Conservation (phyloP, 441 rosid genomes). For the Adansonia rubrostipa region DNA sequence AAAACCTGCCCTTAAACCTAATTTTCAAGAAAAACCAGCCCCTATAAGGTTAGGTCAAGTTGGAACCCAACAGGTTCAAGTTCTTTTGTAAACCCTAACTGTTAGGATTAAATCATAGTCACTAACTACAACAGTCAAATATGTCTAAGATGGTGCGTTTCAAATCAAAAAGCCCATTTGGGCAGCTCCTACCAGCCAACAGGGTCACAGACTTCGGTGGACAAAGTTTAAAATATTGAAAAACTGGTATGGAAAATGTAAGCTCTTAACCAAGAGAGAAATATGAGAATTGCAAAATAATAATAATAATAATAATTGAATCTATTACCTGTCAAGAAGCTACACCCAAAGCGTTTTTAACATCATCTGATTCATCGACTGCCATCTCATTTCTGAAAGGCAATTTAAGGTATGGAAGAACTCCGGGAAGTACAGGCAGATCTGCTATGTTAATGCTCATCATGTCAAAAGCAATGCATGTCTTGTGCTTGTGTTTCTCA, state of each 20-base stretch:
- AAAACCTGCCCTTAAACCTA: too few species aligned
- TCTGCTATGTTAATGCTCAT: conserved; percentile 93
- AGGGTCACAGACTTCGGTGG: background rate
- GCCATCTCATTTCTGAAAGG: conserved; percentile 68
- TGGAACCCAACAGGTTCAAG: too few species aligned
- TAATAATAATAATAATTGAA: background rate
- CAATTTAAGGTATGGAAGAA: conserved; percentile 80
- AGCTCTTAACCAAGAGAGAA: background rate
- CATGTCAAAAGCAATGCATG: conserved; percentile 94
- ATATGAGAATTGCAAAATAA: background rate
- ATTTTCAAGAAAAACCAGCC: too few species aligned
- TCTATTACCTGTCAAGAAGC: conserved; percentile 30
- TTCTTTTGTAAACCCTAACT: too few species aligned
- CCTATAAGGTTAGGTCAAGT: too few species aligned
- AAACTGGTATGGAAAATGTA: background rate
- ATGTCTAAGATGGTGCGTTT: too few species aligned
- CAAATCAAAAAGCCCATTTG: too few species aligned
- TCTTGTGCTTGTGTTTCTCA: conserved; percentile 77
- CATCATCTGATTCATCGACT: conserved; percentile 64
- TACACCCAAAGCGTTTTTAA: conserved; percentile 39
- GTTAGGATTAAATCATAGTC: too few species aligned
- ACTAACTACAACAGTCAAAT: too few species aligned
- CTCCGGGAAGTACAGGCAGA: conserved; percentile 72
- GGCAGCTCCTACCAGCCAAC: conserved; percentile 1
- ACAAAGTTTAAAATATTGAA: background rate